Evolutionary conservation across 2,329 filamentous ascomycete genomes (phyloP).

Genomic region (Fusarium pininemorale): DNA sequence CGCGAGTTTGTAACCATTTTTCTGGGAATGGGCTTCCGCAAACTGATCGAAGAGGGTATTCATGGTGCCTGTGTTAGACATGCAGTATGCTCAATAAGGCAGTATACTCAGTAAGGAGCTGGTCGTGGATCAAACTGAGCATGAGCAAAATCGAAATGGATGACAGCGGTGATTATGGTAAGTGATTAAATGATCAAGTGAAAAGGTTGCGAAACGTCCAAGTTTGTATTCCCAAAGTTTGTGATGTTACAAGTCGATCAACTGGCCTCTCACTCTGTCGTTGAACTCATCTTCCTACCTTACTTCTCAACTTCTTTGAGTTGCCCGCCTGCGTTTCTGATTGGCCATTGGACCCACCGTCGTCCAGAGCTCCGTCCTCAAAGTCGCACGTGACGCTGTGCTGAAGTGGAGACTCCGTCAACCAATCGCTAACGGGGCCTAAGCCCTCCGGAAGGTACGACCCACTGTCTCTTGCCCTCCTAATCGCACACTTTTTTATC

Average conservation of each 20-base stretch:
- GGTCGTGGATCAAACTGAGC: background rate
- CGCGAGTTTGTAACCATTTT: slow-evolving; percentile 78
- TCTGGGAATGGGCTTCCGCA: slow-evolving; percentile 69
- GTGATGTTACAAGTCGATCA: slow-evolving; percentile 10
- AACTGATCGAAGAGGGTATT: slow-evolving; percentile 79
- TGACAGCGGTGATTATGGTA: background rate
- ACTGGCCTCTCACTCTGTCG: slow-evolving; percentile 15
- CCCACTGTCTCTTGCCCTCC: slow-evolving; percentile 48
- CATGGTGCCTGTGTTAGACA: slow-evolving; percentile 60
- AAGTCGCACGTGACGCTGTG: slow-evolving; percentile 35
- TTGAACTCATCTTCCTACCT: slow-evolving; percentile 23
- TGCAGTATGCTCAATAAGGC: background rate
- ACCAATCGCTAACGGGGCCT: slow-evolving; percentile 49
- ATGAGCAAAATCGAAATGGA: background rate
- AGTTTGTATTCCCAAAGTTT: slow-evolving; percentile 5
- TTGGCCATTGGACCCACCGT: slow-evolving; percentile 29
- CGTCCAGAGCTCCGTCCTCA: background rate
- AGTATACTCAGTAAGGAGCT: background rate
- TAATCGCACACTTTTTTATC: slow-evolving; percentile 54
- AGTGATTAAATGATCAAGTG: background rate
- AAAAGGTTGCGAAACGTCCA: background rate
- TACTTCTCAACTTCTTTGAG: slow-evolving; percentile 26
- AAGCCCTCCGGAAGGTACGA: slow-evolving; percentile 49
- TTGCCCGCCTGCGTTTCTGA: slow-evolving; percentile 26
- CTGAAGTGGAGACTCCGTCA: slow-evolving; percentile 18